Evolutionary conservation across 306 rosid genomes (phyloP), one percentile per base, ranked within the genome.

Genomic region (Carpinus fangiana): DNA sequence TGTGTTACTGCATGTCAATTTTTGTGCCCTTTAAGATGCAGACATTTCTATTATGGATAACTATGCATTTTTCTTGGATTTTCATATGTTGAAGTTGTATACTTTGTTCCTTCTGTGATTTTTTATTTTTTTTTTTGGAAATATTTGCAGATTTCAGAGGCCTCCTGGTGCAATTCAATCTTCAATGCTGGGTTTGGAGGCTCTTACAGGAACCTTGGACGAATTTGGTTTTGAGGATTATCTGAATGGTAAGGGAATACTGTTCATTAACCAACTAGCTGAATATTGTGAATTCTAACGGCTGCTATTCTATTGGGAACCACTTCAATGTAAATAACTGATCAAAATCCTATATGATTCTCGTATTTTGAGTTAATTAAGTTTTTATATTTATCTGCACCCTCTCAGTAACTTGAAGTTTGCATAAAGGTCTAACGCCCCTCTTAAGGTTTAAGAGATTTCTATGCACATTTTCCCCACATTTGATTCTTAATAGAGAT

Each of bases 161-260:
- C 97, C 97, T 82, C 85, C 90, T 36, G 96, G 94, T 16, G 75
- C 87, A 74, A 91, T 93, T 71, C 87, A 87, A 41, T 90, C 88
- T 56, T 88, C 92, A 66, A 85, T 87, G 84, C 70, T 90, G 71
- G 98, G 98, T 73, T 88, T 93, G 79, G 98, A 93, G 83, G 86
- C 93, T 67, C 31, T 89, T 50, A 89, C 91, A 0, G 98, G 98
- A 84, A 83, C 78, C 67, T 81, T 93, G 74, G 90, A 88, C 77
- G 84, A 84, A 82, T 89, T 93, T 69, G 90, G 93, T 77, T 88
- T 90, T 77, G 96, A 87, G 79, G 98, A 93, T 82, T 93, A 84
- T 81, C 87, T 93, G 31, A 93, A 89, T 75, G 98, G 98, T 92
- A 84, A 90, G 66, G 38, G 70, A 73, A 48, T 28, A 64, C 73